Evolutionary conservation across 1,284 basidiomycete genomes (phyloP).

Genomic region (Moesziomyces sp.): DNA sequence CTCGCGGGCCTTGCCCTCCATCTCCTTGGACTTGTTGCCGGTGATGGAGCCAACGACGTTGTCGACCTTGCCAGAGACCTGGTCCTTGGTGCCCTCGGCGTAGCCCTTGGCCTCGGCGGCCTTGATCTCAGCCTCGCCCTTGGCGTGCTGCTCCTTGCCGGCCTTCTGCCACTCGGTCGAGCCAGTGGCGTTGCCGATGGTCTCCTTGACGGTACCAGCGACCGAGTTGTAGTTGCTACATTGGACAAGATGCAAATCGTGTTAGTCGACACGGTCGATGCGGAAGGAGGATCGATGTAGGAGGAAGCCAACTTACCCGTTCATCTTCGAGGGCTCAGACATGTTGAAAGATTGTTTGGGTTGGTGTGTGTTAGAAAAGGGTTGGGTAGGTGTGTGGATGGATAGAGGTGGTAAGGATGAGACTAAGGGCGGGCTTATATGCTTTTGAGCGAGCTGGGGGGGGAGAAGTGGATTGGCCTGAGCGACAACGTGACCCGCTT

Average conservation of each 20-base stretch:
- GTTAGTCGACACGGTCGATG: conserved; percentile 1
- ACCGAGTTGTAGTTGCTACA: conserved; percentile 52
- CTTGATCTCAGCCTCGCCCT: conserved; percentile 59
- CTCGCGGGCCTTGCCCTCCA: conserved; percentile 52
- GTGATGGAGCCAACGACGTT: conserved; percentile 56
- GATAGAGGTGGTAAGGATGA: no score
- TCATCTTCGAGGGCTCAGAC: conserved; percentile 54
- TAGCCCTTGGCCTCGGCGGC: conserved; percentile 59
- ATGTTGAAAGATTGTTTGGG: conserved; percentile 34
- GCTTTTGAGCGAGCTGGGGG: conserved; percentile 1
- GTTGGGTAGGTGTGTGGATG: conserved; percentile 2
- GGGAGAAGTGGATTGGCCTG: no score
- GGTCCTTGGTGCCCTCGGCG: conserved; percentile 60
- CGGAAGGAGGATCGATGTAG: background rate
- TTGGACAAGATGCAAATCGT: background rate
- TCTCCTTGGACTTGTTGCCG: conserved; percentile 57
- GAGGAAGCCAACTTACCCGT: conserved; percentile 33
- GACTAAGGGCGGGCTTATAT: conserved; percentile 19
- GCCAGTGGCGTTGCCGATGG: conserved; percentile 54
- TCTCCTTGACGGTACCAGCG: conserved; percentile 53
- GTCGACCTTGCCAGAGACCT: conserved; percentile 60
- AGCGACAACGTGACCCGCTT: no score
- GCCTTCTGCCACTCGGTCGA: conserved; percentile 50
- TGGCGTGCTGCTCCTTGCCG: conserved; percentile 61
- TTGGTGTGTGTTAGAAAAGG: conserved; percentile 7